Conservation (phyloP, 768 basidiomycete species). For the Thelephora ganbajun region DNA sequence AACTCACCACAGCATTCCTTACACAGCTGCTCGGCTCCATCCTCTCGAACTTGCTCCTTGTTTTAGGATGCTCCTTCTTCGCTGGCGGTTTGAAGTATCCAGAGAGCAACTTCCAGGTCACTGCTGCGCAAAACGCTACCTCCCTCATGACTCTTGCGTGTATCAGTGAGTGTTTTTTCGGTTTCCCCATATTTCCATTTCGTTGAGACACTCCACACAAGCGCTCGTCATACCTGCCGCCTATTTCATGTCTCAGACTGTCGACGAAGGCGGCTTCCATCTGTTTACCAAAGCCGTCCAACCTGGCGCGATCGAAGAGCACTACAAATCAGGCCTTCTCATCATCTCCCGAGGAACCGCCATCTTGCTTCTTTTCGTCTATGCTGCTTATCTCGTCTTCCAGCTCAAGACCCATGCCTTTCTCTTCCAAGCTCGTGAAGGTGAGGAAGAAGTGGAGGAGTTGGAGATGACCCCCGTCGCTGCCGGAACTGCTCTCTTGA, state of each 20-base stretch:
- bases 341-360: constrained; percentile 74
- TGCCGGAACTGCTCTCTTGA: constrained; percentile 48
- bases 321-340: constrained; percentile 32
- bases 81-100: constrained; percentile 48
- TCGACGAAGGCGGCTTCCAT: constrained; percentile 3
- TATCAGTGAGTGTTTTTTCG: constrained; percentile 43
- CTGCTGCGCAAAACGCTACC: constrained; percentile 62
- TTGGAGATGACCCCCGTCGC: constrained; percentile 59
- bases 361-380: constrained; percentile 58
- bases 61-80: constrained; percentile 83
- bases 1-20: neutral
- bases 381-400: constrained; percentile 63
- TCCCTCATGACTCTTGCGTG: constrained; percentile 78
- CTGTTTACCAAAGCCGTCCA: neutral
- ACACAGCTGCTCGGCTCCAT: constrained; percentile 79
- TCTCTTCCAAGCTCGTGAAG: constrained; percentile 39
- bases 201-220: constrained; percentile 8
- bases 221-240: constrained; percentile 88
- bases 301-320: neutral
- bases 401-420: constrained; percentile 67
- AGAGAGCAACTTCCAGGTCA: constrained; percentile 67
- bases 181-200: neutral
- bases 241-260: constrained; percentile 38
- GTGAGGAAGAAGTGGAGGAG: constrained; percentile 23
- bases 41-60: constrained; percentile 78